Conservation (phyloP, 257 asterid species). For the Rubia yunnanensis region DNA sequence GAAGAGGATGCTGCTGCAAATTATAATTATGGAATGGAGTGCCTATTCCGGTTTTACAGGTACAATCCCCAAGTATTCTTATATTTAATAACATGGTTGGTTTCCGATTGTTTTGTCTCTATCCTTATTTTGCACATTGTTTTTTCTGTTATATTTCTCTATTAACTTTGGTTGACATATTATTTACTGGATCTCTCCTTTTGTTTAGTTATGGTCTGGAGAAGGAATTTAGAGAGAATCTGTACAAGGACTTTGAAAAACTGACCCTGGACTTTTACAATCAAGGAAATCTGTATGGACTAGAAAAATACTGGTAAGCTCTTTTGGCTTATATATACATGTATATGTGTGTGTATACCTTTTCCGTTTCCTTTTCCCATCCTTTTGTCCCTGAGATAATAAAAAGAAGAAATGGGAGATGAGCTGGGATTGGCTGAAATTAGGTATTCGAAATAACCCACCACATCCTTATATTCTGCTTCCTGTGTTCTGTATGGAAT, state of each 20-base stretch:
- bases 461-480: background rate
- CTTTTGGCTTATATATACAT: background rate
- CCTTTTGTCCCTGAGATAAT: background rate
- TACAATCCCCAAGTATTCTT: slow-evolving; percentile 15
- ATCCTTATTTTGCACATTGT: background rate
- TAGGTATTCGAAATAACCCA: background rate
- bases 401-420: background rate
- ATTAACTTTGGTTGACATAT: background rate
- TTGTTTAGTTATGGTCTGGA: slow-evolving; percentile 76
- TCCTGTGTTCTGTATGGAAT: background rate
- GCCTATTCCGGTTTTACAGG: slow-evolving; percentile 95
- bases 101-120: background rate
- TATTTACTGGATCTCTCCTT: background rate
- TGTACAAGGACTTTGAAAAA: slow-evolving; percentile 71
- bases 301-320: slow-evolving; percentile 82
- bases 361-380: background rate
- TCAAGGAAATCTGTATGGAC: slow-evolving; percentile 76
- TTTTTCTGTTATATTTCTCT: background rate
- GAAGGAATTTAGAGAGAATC: slow-evolving; percentile 64
- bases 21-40: slow-evolving; percentile 77
- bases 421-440: background rate
- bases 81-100: background rate
- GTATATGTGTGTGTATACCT: background rate
- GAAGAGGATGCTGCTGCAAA: slow-evolving; percentile 83
- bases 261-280: slow-evolving; percentile 59